These are phyloP conservation scores for Candida coleopterorum DNA, from an alignment of 805 yeast species.

Conservation along the genomic window DNA sequence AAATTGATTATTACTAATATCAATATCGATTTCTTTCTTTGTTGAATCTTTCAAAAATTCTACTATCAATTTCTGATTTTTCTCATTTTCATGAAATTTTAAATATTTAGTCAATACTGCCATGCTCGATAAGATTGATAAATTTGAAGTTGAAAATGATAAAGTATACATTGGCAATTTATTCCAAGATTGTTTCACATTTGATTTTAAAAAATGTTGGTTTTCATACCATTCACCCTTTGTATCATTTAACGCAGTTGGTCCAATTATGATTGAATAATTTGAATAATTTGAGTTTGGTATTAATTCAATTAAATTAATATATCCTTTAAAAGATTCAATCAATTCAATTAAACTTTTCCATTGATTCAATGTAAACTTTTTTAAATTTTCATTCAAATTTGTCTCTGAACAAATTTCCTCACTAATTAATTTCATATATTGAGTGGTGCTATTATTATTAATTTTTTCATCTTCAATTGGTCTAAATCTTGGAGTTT, in stretches of 20 bases:
- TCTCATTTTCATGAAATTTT: constrained; percentile 5
- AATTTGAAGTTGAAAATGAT: constrained; percentile 12
- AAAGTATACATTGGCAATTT: constrained; percentile 16
- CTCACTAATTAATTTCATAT: constrained; percentile 14
- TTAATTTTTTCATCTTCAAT: constrained; percentile 1
- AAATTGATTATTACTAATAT: background rate
- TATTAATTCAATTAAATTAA: constrained; percentile 28
- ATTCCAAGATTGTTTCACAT: constrained; percentile 14
- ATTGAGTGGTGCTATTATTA: background rate
- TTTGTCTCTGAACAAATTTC: constrained; percentile 15
- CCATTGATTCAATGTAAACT: constrained; percentile 20
- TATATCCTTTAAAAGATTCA: constrained; percentile 23
- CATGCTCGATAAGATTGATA: constrained; percentile 16
- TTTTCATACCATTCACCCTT: constrained; percentile 14
- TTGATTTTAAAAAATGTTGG: constrained; percentile 6
- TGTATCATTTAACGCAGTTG: constrained; percentile 4
- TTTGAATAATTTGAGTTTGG: constrained; percentile 2
- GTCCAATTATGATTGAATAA: constrained; percentile 11
- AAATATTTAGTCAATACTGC: constrained; percentile 14
- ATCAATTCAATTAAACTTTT: constrained; percentile 25
- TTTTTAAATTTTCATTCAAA: constrained; percentile 12
- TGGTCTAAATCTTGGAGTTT: constrained; percentile 22
- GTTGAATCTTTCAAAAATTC: constrained; percentile 2
- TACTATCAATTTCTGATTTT: constrained; percentile 6
- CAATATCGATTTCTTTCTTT: background rate